phyloP scores from a whole-genome alignment of 2,329 filamentous ascomycete species.

The Ilyonectria destructans region DNA sequence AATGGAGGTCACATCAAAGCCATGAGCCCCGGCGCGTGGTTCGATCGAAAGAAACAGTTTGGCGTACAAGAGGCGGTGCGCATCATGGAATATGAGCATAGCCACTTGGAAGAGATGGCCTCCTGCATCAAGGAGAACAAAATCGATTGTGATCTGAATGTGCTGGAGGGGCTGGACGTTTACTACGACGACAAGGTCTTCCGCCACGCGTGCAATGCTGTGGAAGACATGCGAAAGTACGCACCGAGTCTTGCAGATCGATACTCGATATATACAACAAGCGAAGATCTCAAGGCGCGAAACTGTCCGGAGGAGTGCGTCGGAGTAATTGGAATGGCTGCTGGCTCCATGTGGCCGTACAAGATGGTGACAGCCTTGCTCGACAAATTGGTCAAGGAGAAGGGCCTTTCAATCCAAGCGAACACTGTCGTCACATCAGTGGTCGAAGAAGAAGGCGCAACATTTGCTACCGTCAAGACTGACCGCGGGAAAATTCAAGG shows the following conservation, averaged over 20 bases:
- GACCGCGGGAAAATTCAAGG: slow-evolving; percentile 21
- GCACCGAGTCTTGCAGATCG: slow-evolving; percentile 4
- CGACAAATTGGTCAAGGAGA: slow-evolving; percentile 18
- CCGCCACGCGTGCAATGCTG: slow-evolving; percentile 9
- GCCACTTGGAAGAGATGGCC: slow-evolving; percentile 28
- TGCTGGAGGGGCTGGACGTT: slow-evolving; percentile 22
- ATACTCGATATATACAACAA: slow-evolving; percentile 17
- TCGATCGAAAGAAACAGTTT: slow-evolving; percentile 30
- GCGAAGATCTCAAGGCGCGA: slow-evolving; percentile 21
- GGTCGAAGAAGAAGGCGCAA: not conserved
- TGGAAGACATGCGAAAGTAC: slow-evolving; percentile 23
- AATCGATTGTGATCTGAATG: slow-evolving; percentile 17
- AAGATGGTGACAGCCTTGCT: slow-evolving; percentile 26
- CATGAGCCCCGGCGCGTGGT: slow-evolving; percentile 33
- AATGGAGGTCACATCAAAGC: slow-evolving; percentile 29
- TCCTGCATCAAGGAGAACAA: slow-evolving; percentile 22
- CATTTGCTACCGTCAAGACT: slow-evolving; percentile 19
- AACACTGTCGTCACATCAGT: slow-evolving; percentile 21
- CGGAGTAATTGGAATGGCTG: slow-evolving; percentile 26
- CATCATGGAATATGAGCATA: slow-evolving; percentile 34
- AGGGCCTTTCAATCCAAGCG: slow-evolving; percentile 22
- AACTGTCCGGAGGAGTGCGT: slow-evolving; percentile 19
- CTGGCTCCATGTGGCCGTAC: slow-evolving; percentile 34
- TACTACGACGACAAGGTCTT: slow-evolving; percentile 32
- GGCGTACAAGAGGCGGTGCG: slow-evolving; percentile 22